These are phyloP conservation scores for Schwanniomyces vanrijiae DNA, from an alignment of 805 yeast genomes.

Conservation along the genomic window DNA sequence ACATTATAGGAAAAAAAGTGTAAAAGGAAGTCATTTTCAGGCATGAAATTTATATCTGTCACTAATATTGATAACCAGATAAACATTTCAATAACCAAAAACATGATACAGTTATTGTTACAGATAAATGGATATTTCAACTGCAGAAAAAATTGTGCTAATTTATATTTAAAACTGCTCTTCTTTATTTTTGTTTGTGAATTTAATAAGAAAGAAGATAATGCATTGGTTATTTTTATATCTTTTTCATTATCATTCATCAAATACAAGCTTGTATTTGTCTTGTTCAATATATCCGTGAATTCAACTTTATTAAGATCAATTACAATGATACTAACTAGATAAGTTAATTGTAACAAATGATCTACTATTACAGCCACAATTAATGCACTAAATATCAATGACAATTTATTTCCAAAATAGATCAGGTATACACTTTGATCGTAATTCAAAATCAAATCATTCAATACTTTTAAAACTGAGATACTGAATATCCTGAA, in stretches of 20 bases:
- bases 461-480: constrained; percentile 5
- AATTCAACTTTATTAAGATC: constrained; percentile 67
- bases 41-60: constrained; percentile 13
- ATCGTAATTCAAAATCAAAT: constrained; percentile 10
- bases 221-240: constrained; percentile 24
- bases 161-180: constrained; percentile 20
- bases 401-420: constrained; percentile 10
- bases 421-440: constrained; percentile 12
- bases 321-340: constrained; percentile 63
- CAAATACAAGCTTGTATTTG: neutral
- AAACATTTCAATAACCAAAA: constrained; percentile 18
- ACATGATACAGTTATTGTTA: constrained; percentile 25
- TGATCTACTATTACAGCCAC: constrained; percentile 58
- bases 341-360: constrained; percentile 59
- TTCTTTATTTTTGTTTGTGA: constrained; percentile 15
- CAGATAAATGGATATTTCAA: constrained; percentile 39
- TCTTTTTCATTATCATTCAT: neutral
- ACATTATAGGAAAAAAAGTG: constrained; percentile 5
- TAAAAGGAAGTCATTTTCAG: neutral
- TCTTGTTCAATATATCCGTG: constrained; percentile 45
- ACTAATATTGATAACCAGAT: constrained; percentile 14
- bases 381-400: constrained; percentile 19
- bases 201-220: constrained; percentile 24
- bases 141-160: constrained; percentile 35
- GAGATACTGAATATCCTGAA: constrained; percentile 9